Base-by-base conservation (phyloP, 768 basidiomycete genomes). In the Lactifluus echinatus region DNA sequence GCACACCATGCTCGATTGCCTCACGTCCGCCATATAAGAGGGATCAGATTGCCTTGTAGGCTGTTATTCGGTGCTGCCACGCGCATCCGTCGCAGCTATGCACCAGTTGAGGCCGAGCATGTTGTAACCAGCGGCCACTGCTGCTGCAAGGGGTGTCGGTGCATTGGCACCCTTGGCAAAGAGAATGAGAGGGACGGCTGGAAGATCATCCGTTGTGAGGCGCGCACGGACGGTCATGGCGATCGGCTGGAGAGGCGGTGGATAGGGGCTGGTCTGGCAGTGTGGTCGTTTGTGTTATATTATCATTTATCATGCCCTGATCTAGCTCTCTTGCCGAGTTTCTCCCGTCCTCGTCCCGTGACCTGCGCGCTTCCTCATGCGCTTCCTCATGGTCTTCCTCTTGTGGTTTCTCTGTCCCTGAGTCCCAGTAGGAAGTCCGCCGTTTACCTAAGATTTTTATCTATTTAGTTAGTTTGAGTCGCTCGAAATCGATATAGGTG, bases 41-140 rank as follows among this genome's bases (percentile, higher is more conserved):
- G 95, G 96, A 70, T 99, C 95, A 69, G 75, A 73, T 97, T 98
- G 8, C 96, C 96, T 68, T 99, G 96, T 33, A 95, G 72, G 3
- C 83, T 80, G 52, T 86, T 81, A 59, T 72, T 76, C 7, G 81
- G 81, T 44, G 88, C 83, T 21, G 83, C 69, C 14, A 70, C 86
- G 79, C 2, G 88, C 90, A 59, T 84, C 83, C 2, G 72, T 74
- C 11, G 92, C 88, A 62, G 92, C 84, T 66, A 89, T 80, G 62
- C 82, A 80, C 96, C 96, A 98, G 69, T 98, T 93, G 37, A 99
- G 74, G 17, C 95, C 87, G 52, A 98, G 77, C 19, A 87, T 85
- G 66, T 95, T 88, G 76, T 96, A 98, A 0, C 85, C 88, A 1
- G 79, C 74, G 17, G 77, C 69, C 28, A 80, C 73, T 0, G 89